Evolutionary conservation across 1,139 yeast genomes (phyloP).

Genomic region (Candida sp.): DNA sequence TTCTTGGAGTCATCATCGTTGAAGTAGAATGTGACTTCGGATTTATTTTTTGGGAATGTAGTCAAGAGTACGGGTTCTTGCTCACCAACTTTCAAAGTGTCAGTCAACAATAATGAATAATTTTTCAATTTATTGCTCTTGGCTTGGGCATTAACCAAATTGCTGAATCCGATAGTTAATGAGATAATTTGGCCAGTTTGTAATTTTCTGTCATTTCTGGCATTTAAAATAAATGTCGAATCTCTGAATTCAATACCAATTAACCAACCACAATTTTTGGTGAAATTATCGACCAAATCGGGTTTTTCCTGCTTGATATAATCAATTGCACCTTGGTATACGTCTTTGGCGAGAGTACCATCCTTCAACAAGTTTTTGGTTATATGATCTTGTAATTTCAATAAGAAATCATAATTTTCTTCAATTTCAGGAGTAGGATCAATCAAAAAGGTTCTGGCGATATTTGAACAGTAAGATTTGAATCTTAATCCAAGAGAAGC

Average conservation of each 20-base stretch:
- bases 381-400: conserved; percentile 65
- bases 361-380: conserved; percentile 52
- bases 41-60: conserved; percentile 65
- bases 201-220: conserved; percentile 67
- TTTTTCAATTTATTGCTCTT: conserved; percentile 45
- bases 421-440: conserved; percentile 86
- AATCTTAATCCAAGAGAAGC: conserved; percentile 86
- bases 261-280: conserved; percentile 86
- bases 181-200: conserved; percentile 75
- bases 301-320: conserved; percentile 59
- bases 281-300: conserved; percentile 59
- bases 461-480: conserved; percentile 84
- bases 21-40: conserved; percentile 82
- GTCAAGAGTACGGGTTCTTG: conserved; percentile 66
- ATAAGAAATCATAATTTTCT: conserved; percentile 71
- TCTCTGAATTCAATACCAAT: conserved; percentile 93
- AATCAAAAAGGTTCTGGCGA: conserved; percentile 85
- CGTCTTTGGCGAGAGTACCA: conserved; percentile 63
- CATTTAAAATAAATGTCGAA: conserved; percentile 67
- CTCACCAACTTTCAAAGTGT: conserved; percentile 71
- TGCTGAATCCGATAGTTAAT: conserved; percentile 73
- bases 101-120: conserved; percentile 77
- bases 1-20: conserved; percentile 47
- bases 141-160: conserved; percentile 46
- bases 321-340: conserved; percentile 62